Conservation (phyloP, 2,329 filamentous ascomycete genomes). For the Monosporascus ibericus region DNA sequence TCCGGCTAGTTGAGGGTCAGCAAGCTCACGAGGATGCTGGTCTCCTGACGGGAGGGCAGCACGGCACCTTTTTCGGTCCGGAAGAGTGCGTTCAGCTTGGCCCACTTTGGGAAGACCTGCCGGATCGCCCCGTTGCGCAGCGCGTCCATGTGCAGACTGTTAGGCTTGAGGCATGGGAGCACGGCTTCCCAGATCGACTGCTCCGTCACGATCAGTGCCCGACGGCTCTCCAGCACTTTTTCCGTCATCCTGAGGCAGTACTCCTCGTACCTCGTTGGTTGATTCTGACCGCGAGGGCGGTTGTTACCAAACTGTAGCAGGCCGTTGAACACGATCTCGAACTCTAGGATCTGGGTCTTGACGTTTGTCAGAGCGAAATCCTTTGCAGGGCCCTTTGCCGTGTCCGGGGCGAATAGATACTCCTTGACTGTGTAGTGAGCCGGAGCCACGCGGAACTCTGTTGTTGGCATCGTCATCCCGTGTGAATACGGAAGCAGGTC, state of each 20-base stretch:
- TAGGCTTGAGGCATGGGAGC: conserved; percentile 6
- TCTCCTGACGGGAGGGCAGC: background rate
- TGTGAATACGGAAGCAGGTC: conserved; percentile 2
- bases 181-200: conserved; percentile 5
- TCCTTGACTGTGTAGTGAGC: conserved; percentile 24
- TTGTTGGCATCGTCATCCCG: conserved; percentile 7
- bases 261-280: conserved; percentile 10
- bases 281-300: background rate
- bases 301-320: conserved; percentile 6
- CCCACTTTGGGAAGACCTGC: conserved; percentile 5
- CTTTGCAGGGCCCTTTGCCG: conserved; percentile 8
- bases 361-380: conserved; percentile 16
- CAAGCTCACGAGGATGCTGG: conserved; percentile 8
- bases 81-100: conserved; percentile 1
- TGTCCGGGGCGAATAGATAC: conserved; percentile 14
- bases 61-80: background rate
- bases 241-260: conserved; percentile 12
- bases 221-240: conserved; percentile 1
- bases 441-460: conserved; percentile 12
- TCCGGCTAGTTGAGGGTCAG: conserved; percentile 7
- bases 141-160: conserved; percentile 1
- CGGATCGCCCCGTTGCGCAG: background rate
- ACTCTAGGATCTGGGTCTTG: conserved; percentile 4
- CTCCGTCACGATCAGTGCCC: conserved; percentile 3
- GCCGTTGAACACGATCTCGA: conserved; percentile 12